phyloP scores from a whole-genome alignment of 2,329 filamentous ascomycete species.

The Cladobotryum mycophilum region DNA sequence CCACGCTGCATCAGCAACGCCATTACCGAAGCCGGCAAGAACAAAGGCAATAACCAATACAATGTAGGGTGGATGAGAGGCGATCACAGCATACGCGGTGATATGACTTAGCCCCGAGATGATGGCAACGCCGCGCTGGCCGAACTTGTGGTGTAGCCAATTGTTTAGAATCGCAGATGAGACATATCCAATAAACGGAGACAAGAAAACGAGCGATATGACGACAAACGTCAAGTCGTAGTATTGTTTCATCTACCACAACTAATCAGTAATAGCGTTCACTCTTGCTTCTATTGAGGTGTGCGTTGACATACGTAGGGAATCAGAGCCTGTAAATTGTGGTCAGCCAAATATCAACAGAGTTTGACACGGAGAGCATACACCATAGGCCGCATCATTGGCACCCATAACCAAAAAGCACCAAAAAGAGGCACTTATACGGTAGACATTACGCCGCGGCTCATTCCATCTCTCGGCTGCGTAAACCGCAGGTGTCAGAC shows the following conservation, averaged over 20 bases:
- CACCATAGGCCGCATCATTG: constrained; percentile 53
- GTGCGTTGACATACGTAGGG: constrained; percentile 38
- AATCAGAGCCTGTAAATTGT: constrained; percentile 36
- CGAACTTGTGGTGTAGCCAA: constrained; percentile 31
- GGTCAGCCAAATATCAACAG: constrained; percentile 1
- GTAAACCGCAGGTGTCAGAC: too few relatives aligned
- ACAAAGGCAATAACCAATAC: constrained; percentile 60
- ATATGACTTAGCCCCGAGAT: constrained; percentile 55
- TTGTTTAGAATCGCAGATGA: constrained; percentile 33
- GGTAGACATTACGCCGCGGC: constrained; percentile 41
- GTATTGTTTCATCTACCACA: constrained; percentile 21
- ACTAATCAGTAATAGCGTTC: background rate
- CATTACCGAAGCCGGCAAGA: constrained; percentile 65
- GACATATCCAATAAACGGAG: constrained; percentile 37
- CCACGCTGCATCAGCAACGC: constrained; percentile 53
- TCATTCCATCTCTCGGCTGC: constrained; percentile 40
- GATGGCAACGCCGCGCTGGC: constrained; percentile 53
- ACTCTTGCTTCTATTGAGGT: background rate
- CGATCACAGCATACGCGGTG: constrained; percentile 56
- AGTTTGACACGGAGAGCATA: constrained; percentile 19
- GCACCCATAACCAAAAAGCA: constrained; percentile 52
- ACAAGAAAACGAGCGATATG: constrained; percentile 40
- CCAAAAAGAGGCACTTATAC: constrained; percentile 49
- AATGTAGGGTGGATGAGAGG: constrained; percentile 61
- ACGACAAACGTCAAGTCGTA: constrained; percentile 36